Percentiles rank a stretch among this genome's conserved stretches.
These are phyloP conservation scores for Luffa acutangula DNA, from an alignment of 306 rosid species.

Conservation along the genomic window DNA sequence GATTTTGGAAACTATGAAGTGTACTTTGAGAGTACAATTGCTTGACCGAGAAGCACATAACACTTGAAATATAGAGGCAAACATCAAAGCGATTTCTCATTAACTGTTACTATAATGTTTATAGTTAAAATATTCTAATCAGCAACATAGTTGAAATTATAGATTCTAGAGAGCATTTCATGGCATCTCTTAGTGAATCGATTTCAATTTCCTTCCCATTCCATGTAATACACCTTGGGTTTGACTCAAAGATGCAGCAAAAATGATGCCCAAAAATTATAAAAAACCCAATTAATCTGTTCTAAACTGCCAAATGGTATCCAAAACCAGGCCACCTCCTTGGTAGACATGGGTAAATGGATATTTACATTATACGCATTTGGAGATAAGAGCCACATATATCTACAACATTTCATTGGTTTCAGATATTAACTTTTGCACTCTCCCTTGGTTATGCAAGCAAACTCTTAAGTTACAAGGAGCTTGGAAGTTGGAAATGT, in stretches of 20 bases:
- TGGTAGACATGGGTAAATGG: neutral
- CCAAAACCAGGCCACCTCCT: neutral
- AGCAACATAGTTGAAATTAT: neutral
- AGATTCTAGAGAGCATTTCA: neutral
- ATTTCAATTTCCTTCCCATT: neutral
- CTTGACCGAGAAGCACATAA: neutral
- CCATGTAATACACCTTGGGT: neutral
- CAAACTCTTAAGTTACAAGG: neutral
- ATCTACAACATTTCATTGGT: neutral
- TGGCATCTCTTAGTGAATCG: neutral
- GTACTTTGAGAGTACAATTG: neutral
- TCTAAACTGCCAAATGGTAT: neutral
- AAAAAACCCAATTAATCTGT: neutral
- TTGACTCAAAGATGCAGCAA: neutral
- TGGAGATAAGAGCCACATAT: neutral
- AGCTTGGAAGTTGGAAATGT: neutral
- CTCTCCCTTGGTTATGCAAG: neutral
- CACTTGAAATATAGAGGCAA: neutral
- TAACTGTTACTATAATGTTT: neutral
- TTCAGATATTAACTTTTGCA: neutral
- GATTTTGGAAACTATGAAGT: neutral
- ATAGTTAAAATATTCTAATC: neutral
- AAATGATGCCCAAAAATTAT: neutral
- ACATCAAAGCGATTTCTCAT: neutral
- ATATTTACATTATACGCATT: neutral